Evolutionary conservation across 148 eudicot genomes (phyloP).

Genomic region (Silene uniflora): DNA sequence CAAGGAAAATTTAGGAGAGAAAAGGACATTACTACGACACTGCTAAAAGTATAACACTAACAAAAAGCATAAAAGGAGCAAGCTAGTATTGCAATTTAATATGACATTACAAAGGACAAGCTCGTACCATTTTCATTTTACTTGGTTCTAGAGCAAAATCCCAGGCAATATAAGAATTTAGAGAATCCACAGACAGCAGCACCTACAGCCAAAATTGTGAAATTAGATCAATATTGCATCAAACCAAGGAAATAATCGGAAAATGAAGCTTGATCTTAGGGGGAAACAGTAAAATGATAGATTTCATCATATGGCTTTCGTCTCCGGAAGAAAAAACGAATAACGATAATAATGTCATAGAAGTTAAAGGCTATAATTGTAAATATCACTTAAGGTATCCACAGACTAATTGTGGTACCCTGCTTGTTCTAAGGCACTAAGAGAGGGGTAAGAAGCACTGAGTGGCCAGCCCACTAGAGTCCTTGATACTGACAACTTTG

Average conservation of each 20-base stretch:
- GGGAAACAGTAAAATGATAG: background rate
- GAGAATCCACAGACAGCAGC: slow-evolving; percentile 64
- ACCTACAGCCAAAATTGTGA: slow-evolving; percentile 43
- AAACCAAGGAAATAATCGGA: background rate
- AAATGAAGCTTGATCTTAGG: background rate
- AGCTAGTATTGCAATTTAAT: background rate
- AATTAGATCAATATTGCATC: background rate
- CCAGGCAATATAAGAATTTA: slow-evolving; percentile 97
- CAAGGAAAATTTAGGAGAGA: background rate
- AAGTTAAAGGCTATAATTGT: background rate
- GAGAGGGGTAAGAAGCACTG: no score
- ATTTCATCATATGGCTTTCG: background rate
- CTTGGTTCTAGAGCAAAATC: slow-evolving; percentile 80
- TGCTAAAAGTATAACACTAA: background rate
- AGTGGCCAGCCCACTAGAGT: no score
- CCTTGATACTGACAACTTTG: no score
- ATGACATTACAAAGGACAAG: slow-evolving; percentile 10
- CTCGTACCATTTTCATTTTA: slow-evolving; percentile 64
- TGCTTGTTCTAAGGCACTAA: no score
- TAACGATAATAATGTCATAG: background rate
- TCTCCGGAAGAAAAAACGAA: background rate
- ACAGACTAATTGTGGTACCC: no score
- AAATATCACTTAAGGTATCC: background rate
- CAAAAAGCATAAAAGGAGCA: background rate
- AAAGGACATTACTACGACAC: background rate